Evolutionary conservation across 441 rosid species (phyloP).

Genomic region (Populus hybrid): DNA sequence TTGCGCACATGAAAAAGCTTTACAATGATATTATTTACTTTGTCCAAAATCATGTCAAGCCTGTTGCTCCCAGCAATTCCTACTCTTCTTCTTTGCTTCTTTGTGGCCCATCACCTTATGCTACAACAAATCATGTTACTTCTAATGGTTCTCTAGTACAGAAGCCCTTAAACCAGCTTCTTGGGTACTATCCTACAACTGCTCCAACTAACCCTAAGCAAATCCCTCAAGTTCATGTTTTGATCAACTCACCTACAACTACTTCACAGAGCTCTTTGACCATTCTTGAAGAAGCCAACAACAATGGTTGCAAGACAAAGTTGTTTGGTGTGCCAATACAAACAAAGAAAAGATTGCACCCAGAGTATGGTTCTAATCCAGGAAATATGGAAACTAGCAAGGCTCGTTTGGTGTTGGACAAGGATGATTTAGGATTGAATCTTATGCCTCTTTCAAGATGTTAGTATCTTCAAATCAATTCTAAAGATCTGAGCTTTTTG

Average conservation of each 20-base stretch:
- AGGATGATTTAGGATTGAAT: constrained; percentile 81
- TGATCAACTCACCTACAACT: constrained; percentile 39
- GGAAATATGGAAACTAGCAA: constrained; percentile 49
- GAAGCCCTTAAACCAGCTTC: constrained; percentile 44
- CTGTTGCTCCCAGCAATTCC: constrained; percentile 67
- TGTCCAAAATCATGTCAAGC: constrained; percentile 90
- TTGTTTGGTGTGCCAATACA: constrained; percentile 81
- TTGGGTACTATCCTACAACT: constrained; percentile 24
- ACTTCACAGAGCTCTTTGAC: constrained; percentile 69
- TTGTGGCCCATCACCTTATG: constrained; percentile 34
- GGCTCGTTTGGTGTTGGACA: constrained; percentile 64
- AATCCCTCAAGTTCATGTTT: constrained; percentile 38
- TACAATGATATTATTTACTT: constrained; percentile 92
- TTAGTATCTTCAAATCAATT: constrained; percentile 29
- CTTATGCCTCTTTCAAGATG: constrained; percentile 78
- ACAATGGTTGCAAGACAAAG: constrained; percentile 50
- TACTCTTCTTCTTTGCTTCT: constrained; percentile 45
- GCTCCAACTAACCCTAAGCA: constrained; percentile 24
- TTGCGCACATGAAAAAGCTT: constrained; percentile 85
- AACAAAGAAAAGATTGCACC: constrained; percentile 75
- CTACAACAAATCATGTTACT: constrained; percentile 16
- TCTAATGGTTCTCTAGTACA: constrained; percentile 22
- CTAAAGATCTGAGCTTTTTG: constrained; percentile 21
- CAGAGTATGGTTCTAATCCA: constrained; percentile 31
- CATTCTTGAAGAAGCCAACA: constrained; percentile 48